These are phyloP conservation scores for Aulographum hederae DNA, from an alignment of 2,329 filamentous ascomycete species.

Conservation along the genomic window DNA sequence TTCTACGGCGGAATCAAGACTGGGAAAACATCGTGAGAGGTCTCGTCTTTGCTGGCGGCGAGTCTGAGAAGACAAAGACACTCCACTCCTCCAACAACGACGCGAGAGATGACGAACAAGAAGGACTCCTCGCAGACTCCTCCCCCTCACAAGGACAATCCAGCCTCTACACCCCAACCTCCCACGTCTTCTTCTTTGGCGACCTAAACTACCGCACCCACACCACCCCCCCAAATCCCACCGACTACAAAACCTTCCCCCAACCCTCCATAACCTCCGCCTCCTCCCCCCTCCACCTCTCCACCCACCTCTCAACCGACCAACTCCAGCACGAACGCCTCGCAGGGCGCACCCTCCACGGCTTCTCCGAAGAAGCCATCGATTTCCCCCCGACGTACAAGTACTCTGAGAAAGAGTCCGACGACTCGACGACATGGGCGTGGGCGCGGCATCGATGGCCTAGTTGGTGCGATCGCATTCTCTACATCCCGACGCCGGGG, in stretches of 20 bases:
- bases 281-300: constrained; percentile 34
- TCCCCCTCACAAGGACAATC: constrained; percentile 9
- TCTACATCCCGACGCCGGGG: constrained; percentile 38
- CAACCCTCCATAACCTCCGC: constrained; percentile 29
- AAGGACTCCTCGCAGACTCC: constrained; percentile 12
- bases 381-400: constrained; percentile 90
- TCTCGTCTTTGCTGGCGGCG: constrained; percentile 49
- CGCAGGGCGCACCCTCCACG: constrained; percentile 56
- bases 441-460: constrained; percentile 78
- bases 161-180: constrained; percentile 60
- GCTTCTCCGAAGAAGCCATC: constrained; percentile 53
- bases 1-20: constrained; percentile 62
- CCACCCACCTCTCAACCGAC: constrained; percentile 51
- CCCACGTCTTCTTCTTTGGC: constrained; percentile 71
- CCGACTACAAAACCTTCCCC: constrained; percentile 43
- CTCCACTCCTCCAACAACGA: constrained; percentile 1
- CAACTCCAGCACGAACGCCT: constrained; percentile 59
- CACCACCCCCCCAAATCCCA: constrained; percentile 39
- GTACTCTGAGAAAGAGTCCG: constrained; percentile 30
- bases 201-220: constrained; percentile 92
- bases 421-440: constrained; percentile 33
- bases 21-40: constrained; percentile 72
- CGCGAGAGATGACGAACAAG: constrained; percentile 10
- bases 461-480: constrained; percentile 80
- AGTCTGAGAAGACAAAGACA: no score